phyloP scores from a whole-genome alignment of 352 stramenopile species.

The Globisporangium perplexum region DNA sequence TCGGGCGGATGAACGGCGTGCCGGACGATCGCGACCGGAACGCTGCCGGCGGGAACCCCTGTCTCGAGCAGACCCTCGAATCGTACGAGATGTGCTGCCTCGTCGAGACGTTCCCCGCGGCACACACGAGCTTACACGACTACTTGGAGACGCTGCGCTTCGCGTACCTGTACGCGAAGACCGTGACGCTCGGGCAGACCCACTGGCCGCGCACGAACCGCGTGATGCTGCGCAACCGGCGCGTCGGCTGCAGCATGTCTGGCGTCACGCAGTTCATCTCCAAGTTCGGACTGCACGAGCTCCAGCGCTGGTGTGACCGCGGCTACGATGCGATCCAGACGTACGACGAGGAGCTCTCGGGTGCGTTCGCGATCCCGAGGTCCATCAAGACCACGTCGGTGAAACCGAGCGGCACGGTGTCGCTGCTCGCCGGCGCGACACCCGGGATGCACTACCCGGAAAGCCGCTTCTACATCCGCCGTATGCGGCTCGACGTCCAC shows the following conservation, averaged over 20 bases:
- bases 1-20: constrained; percentile 85
- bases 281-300: constrained; percentile 63
- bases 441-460: constrained; percentile 93
- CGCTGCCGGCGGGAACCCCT: constrained; percentile 89
- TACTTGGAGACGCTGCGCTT: constrained; percentile 85
- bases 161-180: constrained; percentile 92
- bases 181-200: constrained; percentile 89
- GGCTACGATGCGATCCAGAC: constrained; percentile 79
- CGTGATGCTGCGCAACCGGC: constrained; percentile 90
- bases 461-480: constrained; percentile 90
- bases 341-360: constrained; percentile 62
- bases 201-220: constrained; percentile 90
- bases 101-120: constrained; percentile 91
- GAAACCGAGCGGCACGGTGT: constrained; percentile 89
- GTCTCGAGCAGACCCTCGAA: constrained; percentile 88
- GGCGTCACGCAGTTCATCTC: constrained; percentile 92
- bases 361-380: constrained; percentile 68
- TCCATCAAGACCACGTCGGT: constrained; percentile 94
- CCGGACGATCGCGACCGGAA: constrained; percentile 76
- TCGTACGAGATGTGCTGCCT: constrained; percentile 95
- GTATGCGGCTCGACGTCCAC: constrained; percentile 81
- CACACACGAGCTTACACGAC: constrained; percentile 83
- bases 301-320: constrained; percentile 84
- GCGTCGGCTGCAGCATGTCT: constrained; percentile 91
- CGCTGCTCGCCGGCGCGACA: constrained; percentile 88